Evolutionary conservation across 352 stramenopile species (phyloP).

Genomic region (Aphanomyces astaci): DNA sequence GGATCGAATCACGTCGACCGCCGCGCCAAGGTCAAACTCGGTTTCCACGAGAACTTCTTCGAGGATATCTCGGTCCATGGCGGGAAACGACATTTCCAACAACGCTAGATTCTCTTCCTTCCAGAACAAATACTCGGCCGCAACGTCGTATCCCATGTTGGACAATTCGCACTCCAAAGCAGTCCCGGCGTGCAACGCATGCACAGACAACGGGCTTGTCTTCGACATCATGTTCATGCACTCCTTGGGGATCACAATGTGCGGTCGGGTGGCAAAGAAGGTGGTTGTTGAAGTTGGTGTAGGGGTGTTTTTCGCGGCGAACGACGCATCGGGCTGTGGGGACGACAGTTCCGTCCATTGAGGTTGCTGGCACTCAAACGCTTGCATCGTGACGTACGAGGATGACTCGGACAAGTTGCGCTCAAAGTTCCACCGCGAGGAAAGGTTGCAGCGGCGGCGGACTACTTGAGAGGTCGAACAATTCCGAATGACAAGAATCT

Average conservation of each 20-base stretch:
- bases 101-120: constrained; percentile 21
- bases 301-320: neutral
- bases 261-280: neutral
- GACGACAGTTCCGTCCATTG: neutral
- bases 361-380: neutral
- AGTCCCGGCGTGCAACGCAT: constrained; percentile 4
- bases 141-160: constrained; percentile 11
- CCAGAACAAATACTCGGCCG: constrained; percentile 20
- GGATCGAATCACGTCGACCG: constrained; percentile 15
- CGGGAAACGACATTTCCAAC: constrained; percentile 23
- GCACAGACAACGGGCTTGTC: constrained; percentile 14
- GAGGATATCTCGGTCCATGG: constrained; percentile 20
- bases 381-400: neutral
- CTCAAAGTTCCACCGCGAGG: neutral
- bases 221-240: constrained; percentile 21
- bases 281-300: neutral
- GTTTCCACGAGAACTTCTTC: constrained; percentile 21
- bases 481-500: neutral
- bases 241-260: constrained; percentile 20
- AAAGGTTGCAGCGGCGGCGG: neutral
- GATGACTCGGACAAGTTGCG: neutral
- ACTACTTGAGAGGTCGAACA: neutral
- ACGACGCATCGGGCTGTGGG: neutral
- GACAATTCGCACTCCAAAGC: constrained; percentile 8
- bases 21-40: constrained; percentile 16